Base-by-base conservation (phyloP, 2,329 filamentous ascomycete genomes). In the Xylariaceae sp. region DNA sequence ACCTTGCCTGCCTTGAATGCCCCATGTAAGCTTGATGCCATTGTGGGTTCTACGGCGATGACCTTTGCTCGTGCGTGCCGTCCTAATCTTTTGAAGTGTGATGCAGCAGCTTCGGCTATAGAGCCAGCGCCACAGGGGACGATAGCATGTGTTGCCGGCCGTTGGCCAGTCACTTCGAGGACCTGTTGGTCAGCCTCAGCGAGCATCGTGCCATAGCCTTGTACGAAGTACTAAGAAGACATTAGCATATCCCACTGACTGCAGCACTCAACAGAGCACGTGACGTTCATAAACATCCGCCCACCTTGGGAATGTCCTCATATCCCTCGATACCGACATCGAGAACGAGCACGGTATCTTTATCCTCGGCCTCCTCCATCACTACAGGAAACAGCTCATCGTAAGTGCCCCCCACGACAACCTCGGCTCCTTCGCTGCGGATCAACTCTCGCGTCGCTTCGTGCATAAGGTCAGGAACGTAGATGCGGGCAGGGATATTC, bases 161-260 rank as follows among this genome's bases (percentile, higher is more conserved):
- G 55, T 0, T 71, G 58, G 1, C 61, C 65, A 0, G 68, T 63
- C 1, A 70, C 56, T 0, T 68, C 66, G 0, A 73, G 62, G 10
- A 85, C 61, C 60, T 91, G 86, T 17, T 72, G 63, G 44, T 90
- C 85, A 0, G 81, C 71, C 61, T 94, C 89, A 3, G 68, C 64
- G 53, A 91, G 71, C 77, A 91, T 85, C 0, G 87, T 90, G 5
- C 74, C 75, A 59, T 92, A 94, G 0, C 89, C 89, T 52, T 92
- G 82, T 0, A 90, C 85, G 18, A 91, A 86, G 82, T 85, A 90
- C 66, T 80, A 42, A 11, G 12, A 42, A 6, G 39, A 33, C 53
- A 47, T 18, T 18, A 42, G 17, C 11, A 33, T 19, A n/a, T 33
- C 40, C 18, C 32, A 17, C 15, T 42, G 22, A 12, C 9, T 40